Conservation (phyloP, 768 basidiomycete genomes). For the Chalciporus chontae region DNA sequence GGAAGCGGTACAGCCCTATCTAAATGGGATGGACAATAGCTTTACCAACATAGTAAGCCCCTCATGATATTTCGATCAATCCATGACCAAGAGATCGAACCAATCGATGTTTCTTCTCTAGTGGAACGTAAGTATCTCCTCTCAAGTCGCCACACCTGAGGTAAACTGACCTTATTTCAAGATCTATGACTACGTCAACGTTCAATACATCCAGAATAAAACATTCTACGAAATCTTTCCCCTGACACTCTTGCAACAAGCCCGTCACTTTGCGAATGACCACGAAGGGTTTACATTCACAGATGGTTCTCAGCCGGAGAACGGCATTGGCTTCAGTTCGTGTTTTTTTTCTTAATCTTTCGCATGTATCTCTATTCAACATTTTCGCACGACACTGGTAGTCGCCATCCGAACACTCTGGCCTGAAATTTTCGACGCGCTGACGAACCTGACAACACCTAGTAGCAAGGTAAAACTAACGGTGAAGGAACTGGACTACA, state of each 20-base stretch:
- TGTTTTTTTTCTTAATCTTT: constrained; percentile 12
- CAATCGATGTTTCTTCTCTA: constrained; percentile 23
- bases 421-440: constrained; percentile 63
- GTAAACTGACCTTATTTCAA: constrained; percentile 20
- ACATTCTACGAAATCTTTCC: constrained; percentile 73
- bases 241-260: constrained; percentile 65
- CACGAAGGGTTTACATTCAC: constrained; percentile 77
- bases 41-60: constrained; percentile 62
- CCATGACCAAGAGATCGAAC: neutral
- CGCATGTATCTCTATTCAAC: neutral
- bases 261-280: constrained; percentile 69
- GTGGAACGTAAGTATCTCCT: constrained; percentile 64
- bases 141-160: neutral
- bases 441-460: constrained; percentile 73
- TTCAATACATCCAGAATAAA: constrained; percentile 75
- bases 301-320: constrained; percentile 39
- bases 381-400: constrained; percentile 25
- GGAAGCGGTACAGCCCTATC: constrained; percentile 57
- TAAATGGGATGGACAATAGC: constrained; percentile 58
- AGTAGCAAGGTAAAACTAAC: constrained; percentile 74
- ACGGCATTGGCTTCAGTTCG: constrained; percentile 74
- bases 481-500: constrained; percentile 76
- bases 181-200: constrained; percentile 76
- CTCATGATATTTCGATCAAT: neutral
- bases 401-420: constrained; percentile 79